Conservation (phyloP, 495 filamentous ascomycete genomes). For the Podospora didyma region DNA sequence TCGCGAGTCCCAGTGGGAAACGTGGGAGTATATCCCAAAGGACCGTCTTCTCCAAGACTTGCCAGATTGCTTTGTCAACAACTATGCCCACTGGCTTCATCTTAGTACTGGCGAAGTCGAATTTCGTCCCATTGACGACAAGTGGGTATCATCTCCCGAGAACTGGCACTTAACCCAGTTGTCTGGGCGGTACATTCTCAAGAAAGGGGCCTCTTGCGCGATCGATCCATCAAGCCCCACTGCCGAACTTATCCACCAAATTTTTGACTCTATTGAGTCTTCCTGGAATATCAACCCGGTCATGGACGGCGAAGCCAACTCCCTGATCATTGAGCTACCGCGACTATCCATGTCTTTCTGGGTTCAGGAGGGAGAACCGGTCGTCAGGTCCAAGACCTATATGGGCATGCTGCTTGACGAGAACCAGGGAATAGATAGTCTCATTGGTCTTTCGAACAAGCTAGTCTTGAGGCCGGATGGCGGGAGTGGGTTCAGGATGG, state of each 20-base stretch:
- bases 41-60: conserved; percentile 39
- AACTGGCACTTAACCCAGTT: conserved; percentile 10
- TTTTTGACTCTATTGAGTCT: conserved; percentile 9
- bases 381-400: conserved; percentile 19
- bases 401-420: conserved; percentile 49
- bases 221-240: conserved; percentile 11
- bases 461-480: conserved; percentile 42
- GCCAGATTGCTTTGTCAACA: conserved; percentile 40
- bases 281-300: conserved; percentile 5
- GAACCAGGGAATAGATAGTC: conserved; percentile 45
- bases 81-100: conserved; percentile 53
- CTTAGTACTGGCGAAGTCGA: conserved; percentile 32
- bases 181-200: neutral
- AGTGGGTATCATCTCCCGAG: conserved; percentile 33
- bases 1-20: neutral
- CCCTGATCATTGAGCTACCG: conserved; percentile 7
- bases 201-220: neutral
- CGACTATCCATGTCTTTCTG: conserved; percentile 13
- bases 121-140: conserved; percentile 39
- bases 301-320: neutral
- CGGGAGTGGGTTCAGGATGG: conserved; percentile 21
- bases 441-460: conserved; percentile 52
- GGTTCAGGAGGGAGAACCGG: neutral
- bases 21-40: conserved; percentile 45
- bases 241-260: neutral